Evolutionary conservation across 805 yeast species (phyloP), one percentile per base, ranked within the genome.

Genomic region (Schwanniomyces yamadae): DNA sequence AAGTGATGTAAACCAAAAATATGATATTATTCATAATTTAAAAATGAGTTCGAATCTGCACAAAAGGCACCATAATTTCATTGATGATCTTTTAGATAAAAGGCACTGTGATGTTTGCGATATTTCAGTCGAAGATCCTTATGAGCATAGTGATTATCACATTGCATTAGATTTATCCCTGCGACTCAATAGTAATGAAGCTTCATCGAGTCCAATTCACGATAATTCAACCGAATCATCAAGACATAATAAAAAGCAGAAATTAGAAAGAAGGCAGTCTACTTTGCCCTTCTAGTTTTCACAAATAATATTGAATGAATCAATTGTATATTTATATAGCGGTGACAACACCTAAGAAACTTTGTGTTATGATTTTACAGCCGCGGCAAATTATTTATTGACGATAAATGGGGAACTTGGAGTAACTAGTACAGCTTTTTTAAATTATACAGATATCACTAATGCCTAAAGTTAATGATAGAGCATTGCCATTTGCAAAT

Each of bases 401-500:
- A 12, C 6, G 26, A 10, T 23, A 9, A 23, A 23, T 9, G n/a
- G n/a, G n/a, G n/a, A n/a, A n/a, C n/a, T n/a, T n/a, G n/a, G n/a
- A n/a, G n/a, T n/a, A n/a, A 6, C 13, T 23, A 9, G 15, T 10
- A 13, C 26, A 23, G 26, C n/a, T 10, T 9, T 23, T 23, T 5
- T 10, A n/a, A n/a, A n/a, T n/a, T n/a, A n/a, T n/a, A n/a, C 6
- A 7, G 3, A 4, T 23, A 23, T 10, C 13, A 7, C 23, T 17
- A 12, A 31, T 32, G 40, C 20, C 32, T 20, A 27, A 23, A 11
- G 23, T 20, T 7, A 26, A 27, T 18, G 36, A 25, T 20, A 28
- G 15, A 4, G 59, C 63, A 6, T 53, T 68, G 31, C 84, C 90
- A 1, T 82, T 77, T 55, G 95, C 96, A 2, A 84, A 84, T 50